Evolutionary conservation across 1,284 basidiomycete genomes (phyloP).

Genomic region (Leccinum angustisporum): DNA sequence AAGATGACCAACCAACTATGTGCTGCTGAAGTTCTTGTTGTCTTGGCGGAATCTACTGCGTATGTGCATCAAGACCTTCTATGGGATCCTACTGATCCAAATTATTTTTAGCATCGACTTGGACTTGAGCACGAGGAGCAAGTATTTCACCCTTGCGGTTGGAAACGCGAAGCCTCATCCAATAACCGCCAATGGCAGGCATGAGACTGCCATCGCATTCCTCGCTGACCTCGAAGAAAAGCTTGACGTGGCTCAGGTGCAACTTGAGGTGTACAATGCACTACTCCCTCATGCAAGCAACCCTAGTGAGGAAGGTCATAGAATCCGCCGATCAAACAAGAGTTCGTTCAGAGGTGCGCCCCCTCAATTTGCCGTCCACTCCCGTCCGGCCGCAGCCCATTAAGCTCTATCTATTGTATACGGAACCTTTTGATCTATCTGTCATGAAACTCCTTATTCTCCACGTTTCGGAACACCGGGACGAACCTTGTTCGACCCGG

Average conservation of each 20-base stretch:
- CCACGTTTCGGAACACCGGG: slow-evolving; percentile 90
- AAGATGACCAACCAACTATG: slow-evolving; percentile 79
- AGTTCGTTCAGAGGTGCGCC: slow-evolving; percentile 64
- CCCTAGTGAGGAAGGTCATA: slow-evolving; percentile 52
- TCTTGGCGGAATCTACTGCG: slow-evolving; percentile 85
- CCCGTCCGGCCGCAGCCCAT: slow-evolving; percentile 12
- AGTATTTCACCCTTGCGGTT: slow-evolving; percentile 91
- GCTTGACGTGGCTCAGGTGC: slow-evolving; percentile 95
- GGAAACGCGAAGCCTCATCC: slow-evolving; percentile 96
- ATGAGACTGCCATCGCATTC: slow-evolving; percentile 88
- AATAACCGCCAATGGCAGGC: slow-evolving; percentile 67
- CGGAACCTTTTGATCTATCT: slow-evolving; percentile 83
- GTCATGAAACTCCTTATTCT: slow-evolving; percentile 89
- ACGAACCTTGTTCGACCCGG: slow-evolving; percentile 83
- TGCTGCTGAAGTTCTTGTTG: slow-evolving; percentile 86
- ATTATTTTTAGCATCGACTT: slow-evolving; percentile 57
- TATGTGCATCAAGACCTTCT: slow-evolving; percentile 39
- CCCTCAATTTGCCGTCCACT: slow-evolving; percentile 1
- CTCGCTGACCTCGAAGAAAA: slow-evolving; percentile 90
- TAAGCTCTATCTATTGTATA: slow-evolving; percentile 88
- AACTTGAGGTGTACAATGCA: slow-evolving; percentile 80
- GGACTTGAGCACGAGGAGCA: slow-evolving; percentile 70
- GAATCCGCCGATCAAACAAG: slow-evolving; percentile 55
- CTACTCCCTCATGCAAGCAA: slow-evolving; percentile 63
- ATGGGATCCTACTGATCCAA: slow-evolving; percentile 1